Evolutionary conservation across 139 green algal genomes (phyloP).

Genomic region (Coccomyxa sp.): DNA sequence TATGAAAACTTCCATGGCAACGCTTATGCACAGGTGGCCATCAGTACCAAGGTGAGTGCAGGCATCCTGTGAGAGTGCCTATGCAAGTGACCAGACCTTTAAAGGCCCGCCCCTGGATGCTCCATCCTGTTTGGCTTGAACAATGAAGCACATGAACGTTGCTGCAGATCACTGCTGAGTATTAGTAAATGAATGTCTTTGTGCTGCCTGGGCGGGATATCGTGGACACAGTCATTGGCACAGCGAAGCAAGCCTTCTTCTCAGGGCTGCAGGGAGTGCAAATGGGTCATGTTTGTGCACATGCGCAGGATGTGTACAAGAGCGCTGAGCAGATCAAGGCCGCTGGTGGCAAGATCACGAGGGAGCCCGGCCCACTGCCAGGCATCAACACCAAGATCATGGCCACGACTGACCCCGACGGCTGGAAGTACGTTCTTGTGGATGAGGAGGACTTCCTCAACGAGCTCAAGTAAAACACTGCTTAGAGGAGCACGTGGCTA

Average conservation of each 20-base stretch:
- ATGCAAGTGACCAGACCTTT: too few relatives aligned
- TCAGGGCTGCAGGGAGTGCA: background rate
- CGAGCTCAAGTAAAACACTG: background rate
- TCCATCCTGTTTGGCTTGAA: background rate
- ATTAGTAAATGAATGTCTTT: background rate
- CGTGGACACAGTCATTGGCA: background rate
- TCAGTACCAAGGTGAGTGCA: conserved; percentile 34
- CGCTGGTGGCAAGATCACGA: conserved; percentile 49
- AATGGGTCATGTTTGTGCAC: background rate
- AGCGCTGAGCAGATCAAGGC: conserved; percentile 68
- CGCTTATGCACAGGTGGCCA: conserved; percentile 75
- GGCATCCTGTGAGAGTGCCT: background rate
- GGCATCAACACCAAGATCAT: conserved; percentile 69
- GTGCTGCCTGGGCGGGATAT: background rate
- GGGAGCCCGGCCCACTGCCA: conserved; percentile 45
- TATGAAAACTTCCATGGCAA: conserved; percentile 67
- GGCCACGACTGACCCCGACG: conserved; percentile 60
- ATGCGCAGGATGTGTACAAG: conserved; percentile 79
- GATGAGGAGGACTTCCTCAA: conserved; percentile 38
- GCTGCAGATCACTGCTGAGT: background rate
- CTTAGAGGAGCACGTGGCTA: too few relatives aligned
- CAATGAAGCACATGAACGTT: background rate
- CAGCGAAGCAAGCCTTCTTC: background rate
- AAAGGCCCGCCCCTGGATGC: background rate
- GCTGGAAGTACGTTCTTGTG: conserved; percentile 64